Conservation (phyloP, 2,329 filamentous ascomycete species). For the Botrytis aclada region DNA sequence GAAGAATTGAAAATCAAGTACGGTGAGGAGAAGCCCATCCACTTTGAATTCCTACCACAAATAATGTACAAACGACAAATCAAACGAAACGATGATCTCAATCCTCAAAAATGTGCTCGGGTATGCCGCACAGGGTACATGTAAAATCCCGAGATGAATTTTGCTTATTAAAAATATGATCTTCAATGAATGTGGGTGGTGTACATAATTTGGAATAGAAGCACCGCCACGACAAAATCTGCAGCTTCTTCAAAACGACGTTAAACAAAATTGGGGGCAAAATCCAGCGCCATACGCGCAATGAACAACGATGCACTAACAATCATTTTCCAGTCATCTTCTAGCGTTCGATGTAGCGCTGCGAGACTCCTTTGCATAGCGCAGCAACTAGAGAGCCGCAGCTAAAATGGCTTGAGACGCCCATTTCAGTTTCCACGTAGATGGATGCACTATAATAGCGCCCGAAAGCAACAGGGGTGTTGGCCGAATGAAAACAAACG, state of each 20-base stretch:
- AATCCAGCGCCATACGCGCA: neutral
- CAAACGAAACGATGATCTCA: neutral
- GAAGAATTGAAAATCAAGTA: neutral
- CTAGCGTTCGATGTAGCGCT: neutral
- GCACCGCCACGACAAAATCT: neutral
- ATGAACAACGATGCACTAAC: neutral
- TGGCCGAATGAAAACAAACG: neutral
- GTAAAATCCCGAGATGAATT: neutral
- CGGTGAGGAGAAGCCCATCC: neutral
- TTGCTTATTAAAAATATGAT: neutral
- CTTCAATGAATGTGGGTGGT: neutral
- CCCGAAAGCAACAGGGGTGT: neutral
- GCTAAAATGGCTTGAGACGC: neutral
- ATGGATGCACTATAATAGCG: neutral
- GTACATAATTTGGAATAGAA: neutral
- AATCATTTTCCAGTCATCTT: neutral
- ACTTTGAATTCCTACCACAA: neutral
- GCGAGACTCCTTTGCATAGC: neutral
- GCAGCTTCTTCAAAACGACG: neutral
- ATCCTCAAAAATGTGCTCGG: neutral
- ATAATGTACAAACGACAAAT: neutral
- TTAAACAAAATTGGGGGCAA: neutral
- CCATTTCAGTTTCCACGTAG: neutral
- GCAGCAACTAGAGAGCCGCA: neutral
- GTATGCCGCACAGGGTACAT: neutral